Evolutionary conservation across 2,329 filamentous ascomycete species (phyloP).

Genomic region (Trichoderma lentiforme): DNA sequence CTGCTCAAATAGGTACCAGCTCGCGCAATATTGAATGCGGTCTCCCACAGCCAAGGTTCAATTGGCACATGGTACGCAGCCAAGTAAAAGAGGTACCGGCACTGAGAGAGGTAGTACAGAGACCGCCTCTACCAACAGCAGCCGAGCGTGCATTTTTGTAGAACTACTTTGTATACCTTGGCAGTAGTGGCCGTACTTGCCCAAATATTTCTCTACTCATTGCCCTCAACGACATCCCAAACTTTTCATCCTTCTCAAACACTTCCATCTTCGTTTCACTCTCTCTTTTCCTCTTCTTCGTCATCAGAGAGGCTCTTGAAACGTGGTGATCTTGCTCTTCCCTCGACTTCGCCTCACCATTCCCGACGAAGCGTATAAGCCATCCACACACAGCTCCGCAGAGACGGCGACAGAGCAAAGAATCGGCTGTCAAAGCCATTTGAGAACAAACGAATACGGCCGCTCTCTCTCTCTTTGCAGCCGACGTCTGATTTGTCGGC

Average conservation of each 20-base stretch:
- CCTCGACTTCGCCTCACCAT: neutral
- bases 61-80: too few relatives aligned
- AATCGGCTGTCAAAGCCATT: neutral
- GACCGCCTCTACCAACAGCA: neutral
- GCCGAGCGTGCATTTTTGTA: neutral
- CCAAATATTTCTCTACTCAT: neutral
- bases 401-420: neutral
- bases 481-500: neutral
- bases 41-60: too few relatives aligned
- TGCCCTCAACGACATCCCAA: neutral
- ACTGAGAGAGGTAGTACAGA: neutral
- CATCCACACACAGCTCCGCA: neutral
- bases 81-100: neutral
- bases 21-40: too few relatives aligned
- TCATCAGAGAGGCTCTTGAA: too few relatives aligned
- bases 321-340: too few relatives aligned
- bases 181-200: neutral
- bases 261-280: neutral
- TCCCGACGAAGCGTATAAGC: neutral
- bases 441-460: neutral
- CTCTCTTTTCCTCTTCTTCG: neutral
- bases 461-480: neutral
- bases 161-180: neutral
- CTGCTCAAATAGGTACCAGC: neutral
- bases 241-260: neutral